Conservation (phyloP, 2,329 filamentous ascomycete genomes). For the Colletotrichum sp. region DNA sequence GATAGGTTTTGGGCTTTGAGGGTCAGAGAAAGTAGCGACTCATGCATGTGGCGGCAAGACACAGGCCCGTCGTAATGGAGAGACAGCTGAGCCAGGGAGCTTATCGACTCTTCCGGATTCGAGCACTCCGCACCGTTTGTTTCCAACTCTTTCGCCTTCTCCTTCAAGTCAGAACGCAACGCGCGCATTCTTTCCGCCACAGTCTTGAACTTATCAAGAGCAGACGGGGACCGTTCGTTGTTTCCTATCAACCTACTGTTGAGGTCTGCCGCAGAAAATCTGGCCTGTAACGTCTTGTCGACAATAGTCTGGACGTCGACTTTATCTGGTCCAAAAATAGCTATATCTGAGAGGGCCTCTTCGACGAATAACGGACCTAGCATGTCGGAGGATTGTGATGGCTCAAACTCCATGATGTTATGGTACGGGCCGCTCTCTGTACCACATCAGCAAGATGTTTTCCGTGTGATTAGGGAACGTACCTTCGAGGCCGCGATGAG, state of each 20-base stretch:
- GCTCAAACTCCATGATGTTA: slow-evolving; percentile 63
- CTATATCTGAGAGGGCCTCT: slow-evolving; percentile 55
- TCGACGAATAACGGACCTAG: slow-evolving; percentile 60
- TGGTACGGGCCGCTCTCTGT: slow-evolving; percentile 58
- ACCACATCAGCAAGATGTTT: slow-evolving; percentile 27
- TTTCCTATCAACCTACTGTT: neutral
- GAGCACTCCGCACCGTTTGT: slow-evolving; percentile 22
- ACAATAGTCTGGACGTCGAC: slow-evolving; percentile 43
- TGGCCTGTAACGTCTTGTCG: slow-evolving; percentile 16
- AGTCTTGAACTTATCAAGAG: slow-evolving; percentile 45
- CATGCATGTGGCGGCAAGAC: slow-evolving; percentile 63
- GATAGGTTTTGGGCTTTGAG: slow-evolving; percentile 51
- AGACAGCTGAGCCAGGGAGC: slow-evolving; percentile 38
- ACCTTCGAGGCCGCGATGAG: slow-evolving; percentile 63
- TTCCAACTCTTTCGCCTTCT: slow-evolving; percentile 21
- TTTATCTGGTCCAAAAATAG: slow-evolving; percentile 62
- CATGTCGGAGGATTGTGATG: slow-evolving; percentile 55
- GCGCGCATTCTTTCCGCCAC: slow-evolving; percentile 55
- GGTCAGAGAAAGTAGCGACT: slow-evolving; percentile 54
- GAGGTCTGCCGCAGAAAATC: slow-evolving; percentile 8
- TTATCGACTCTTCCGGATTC: slow-evolving; percentile 29
- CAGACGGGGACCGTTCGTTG: slow-evolving; percentile 32
- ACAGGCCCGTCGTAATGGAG: slow-evolving; percentile 38
- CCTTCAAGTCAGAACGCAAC: slow-evolving; percentile 38
- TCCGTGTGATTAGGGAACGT: slow-evolving; percentile 11